Base-by-base conservation (phyloP, 1,284 basidiomycete genomes). In the Ustilago cynodontis region DNA sequence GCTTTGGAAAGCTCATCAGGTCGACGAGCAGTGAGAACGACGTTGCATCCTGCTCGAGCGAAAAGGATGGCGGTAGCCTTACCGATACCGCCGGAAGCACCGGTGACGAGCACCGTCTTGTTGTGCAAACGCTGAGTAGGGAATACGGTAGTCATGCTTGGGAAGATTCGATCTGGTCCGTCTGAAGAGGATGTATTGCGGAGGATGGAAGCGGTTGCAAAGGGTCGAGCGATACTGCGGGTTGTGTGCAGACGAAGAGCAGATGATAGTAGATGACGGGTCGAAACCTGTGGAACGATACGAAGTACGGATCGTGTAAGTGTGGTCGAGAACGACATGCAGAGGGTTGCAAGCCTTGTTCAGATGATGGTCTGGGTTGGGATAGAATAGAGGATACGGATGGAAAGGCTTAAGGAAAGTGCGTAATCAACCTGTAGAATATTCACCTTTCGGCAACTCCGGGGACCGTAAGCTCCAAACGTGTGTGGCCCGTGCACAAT, bases 21-120 rank as follows among this genome's bases (percentile, higher is more conserved):
- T 1, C 87, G 82, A 9, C 88, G 85, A 8, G 88, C 88, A 10
- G 87, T 86, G 7, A 88, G 78, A 61, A 88, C 78, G 0, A 88
- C 80, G 64, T 87, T 88, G 29, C 87, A 83, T 1, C 88, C 88
- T 2, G 87, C 86, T 8, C 84, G 62, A 2, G 79, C 78, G 49
- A 81, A 83, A 6, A 80, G 77, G 20, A 74, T 41, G 1, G 79
- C 78, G 2, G 82, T 81, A 2, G 79, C 75, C n/a, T 66, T 75
- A 59, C 93, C 93, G 71, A 94, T 94, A 35, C 93, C 93, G 49
- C 91, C 90, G 80, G 92, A 93, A 8, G 93, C 93, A 22, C 94
- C 94, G 14, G 94, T 95, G 69, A 95, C 88, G 59, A 96, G 89
- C 67, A 95, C 92, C 13, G 91, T 94, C 88, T 95, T 94, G 85